Percentiles rank a stretch among this genome's conserved stretches.
Evolutionary conservation across 2,329 filamentous ascomycete species (phyloP).

Genomic region (Cercospora sp.): DNA sequence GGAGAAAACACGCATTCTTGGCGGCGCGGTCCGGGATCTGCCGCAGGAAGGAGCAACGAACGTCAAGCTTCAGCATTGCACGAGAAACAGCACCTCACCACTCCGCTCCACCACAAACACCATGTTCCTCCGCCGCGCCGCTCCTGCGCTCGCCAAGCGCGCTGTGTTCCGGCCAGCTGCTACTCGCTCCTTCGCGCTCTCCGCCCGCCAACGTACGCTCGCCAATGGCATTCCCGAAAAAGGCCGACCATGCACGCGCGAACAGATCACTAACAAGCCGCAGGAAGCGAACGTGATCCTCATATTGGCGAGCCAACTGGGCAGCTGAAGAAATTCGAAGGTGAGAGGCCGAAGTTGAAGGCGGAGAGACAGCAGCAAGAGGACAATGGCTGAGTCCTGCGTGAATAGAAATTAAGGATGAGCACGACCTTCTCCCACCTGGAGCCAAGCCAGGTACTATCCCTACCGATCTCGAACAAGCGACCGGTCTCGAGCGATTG

Average conservation of each 20-base stretch:
- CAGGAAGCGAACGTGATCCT: slow-evolving; percentile 35
- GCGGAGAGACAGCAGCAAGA: not conserved
- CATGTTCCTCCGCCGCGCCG: slow-evolving; percentile 53
- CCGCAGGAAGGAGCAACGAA: slow-evolving; percentile 7
- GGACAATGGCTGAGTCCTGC: slow-evolving; percentile 17
- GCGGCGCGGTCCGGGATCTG: not conserved
- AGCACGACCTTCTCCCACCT: slow-evolving; percentile 80
- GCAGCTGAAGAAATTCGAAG: slow-evolving; percentile 48
- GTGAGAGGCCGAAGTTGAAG: slow-evolving; percentile 37
- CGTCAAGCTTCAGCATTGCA: slow-evolving; percentile 12
- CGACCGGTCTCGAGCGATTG: slow-evolving; percentile 96
- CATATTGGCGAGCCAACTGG: slow-evolving; percentile 41
- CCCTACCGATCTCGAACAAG: slow-evolving; percentile 90
- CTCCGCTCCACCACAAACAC: slow-evolving; percentile 22
- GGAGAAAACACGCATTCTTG: not conserved
- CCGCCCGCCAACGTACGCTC: slow-evolving; percentile 49
- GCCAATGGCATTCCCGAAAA: slow-evolving; percentile 18
- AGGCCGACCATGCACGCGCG: slow-evolving; percentile 5
- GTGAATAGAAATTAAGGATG: slow-evolving; percentile 71
- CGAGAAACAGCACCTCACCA: slow-evolving; percentile 10
- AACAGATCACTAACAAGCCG: slow-evolving; percentile 11
- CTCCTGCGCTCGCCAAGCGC: slow-evolving; percentile 50
- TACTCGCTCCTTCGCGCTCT: slow-evolving; percentile 50
- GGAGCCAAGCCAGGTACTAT: slow-evolving; percentile 81
- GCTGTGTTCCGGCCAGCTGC: slow-evolving; percentile 43